Evolutionary conservation across 1,139 yeast genomes (phyloP).

Genomic region (Yamadazyma epiphylla): DNA sequence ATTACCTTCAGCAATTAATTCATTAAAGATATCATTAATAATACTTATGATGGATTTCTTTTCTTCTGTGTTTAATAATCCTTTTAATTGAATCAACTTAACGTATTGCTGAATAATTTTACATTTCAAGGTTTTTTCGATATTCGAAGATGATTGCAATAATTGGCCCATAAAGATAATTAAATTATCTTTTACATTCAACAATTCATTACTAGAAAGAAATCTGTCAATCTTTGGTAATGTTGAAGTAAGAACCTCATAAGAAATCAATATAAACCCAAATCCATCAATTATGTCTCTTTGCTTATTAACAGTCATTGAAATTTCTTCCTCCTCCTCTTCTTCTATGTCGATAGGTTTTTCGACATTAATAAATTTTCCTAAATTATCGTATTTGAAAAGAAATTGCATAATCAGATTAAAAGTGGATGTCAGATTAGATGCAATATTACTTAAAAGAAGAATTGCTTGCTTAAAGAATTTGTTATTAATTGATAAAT

Average conservation of each 20-base stretch:
- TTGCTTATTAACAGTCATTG: constrained; percentile 51
- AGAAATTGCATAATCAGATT: constrained; percentile 39
- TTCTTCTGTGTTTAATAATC: constrained; percentile 52
- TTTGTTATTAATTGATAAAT: constrained; percentile 50
- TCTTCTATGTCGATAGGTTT: constrained; percentile 14
- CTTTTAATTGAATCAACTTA: constrained; percentile 44
- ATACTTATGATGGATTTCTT: constrained; percentile 61
- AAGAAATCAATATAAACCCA: constrained; percentile 47
- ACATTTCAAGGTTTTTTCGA: constrained; percentile 66
- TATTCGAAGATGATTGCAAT: constrained; percentile 59
- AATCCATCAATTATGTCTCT: constrained; percentile 57
- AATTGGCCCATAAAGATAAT: constrained; percentile 63
- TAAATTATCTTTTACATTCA: constrained; percentile 56
- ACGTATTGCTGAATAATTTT: constrained; percentile 64
- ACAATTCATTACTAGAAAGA: constrained; percentile 13
- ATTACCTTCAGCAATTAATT: constrained; percentile 34
- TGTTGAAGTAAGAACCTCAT: constrained; percentile 10
- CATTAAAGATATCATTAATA: constrained; percentile 53
- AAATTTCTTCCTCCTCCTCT: constrained; percentile 22
- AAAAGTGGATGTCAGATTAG: constrained; percentile 33
- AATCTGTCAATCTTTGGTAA: constrained; percentile 7
- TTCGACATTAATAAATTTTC: constrained; percentile 28
- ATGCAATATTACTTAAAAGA: constrained; percentile 55
- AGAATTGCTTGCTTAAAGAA: constrained; percentile 57
- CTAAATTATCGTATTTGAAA: constrained; percentile 34